phyloP scores from a whole-genome alignment of 2,329 filamentous ascomycete species.

The Polytolypa hystricis region DNA sequence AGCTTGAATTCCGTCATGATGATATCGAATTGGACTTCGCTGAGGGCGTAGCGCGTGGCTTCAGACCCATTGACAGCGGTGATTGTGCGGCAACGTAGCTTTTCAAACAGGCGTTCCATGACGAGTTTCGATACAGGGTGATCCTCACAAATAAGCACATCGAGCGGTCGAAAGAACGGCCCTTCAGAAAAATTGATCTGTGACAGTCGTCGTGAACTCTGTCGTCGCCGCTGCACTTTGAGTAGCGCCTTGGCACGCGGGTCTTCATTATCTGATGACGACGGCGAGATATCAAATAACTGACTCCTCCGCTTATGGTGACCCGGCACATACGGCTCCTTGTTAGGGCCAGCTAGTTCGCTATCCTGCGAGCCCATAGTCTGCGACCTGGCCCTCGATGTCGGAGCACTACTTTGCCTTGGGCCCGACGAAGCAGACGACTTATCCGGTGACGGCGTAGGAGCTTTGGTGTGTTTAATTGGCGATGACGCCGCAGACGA shows the following conservation, averaged over 20 bases:
- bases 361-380: conserved; percentile 92
- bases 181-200: conserved; percentile 78
- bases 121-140: conserved; percentile 94
- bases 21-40: conserved; percentile 96
- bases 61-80: conserved; percentile 83
- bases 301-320: conserved; percentile 90
- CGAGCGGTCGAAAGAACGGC: conserved; percentile 78
- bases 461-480: conserved; percentile 33
- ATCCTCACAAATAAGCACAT: conserved; percentile 94
- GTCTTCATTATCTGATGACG: conserved; percentile 94
- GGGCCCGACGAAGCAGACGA: conserved; percentile 42
- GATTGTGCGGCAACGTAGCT: conserved; percentile 86
- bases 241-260: conserved; percentile 82
- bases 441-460: conserved; percentile 49
- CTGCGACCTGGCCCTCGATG: conserved; percentile 64
- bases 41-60: conserved; percentile 84
- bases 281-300: conserved; percentile 91
- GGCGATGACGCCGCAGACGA: conserved; percentile 45
- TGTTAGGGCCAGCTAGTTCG: conserved; percentile 58
- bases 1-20: conserved; percentile 97
- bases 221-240: conserved; percentile 84
- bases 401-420: conserved; percentile 49
- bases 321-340: conserved; percentile 48
- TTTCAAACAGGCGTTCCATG: conserved; percentile 97
- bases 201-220: conserved; percentile 87